Evolutionary conservation across 2,329 filamentous ascomycete species (phyloP), one percentile per base, ranked within the genome.

Genomic region (Myotisia sp.): DNA sequence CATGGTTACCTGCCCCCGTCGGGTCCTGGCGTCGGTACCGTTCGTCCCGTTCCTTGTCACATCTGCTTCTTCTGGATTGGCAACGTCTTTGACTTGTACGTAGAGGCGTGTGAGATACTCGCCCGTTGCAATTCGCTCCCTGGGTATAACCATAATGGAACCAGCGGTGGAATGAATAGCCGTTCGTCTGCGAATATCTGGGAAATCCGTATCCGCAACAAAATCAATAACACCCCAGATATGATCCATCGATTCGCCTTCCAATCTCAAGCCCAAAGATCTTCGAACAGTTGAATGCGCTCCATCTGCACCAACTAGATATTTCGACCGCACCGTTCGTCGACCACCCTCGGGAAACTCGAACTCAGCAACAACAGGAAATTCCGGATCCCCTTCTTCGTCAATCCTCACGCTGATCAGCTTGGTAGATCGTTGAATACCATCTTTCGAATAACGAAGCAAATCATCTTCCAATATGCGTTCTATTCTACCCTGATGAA

Each of bases 201-300:
- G 79, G 43, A 84, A 84, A 47, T 82, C 67, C 0, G 78, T 83
- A 48, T 71, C 65, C 14, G 80, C 73, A 2, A 82, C 74, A 21
- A 78, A 69, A 47, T 84, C 79, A 62, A 83, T 79, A 12, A 83
- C 79, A 27, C 77, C 77, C 78, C 79, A 84, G 17, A 83, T 74
- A 49, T 80, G 65, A 29, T 76, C 67, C 36, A 76, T 76, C 10
- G 76, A 76, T 47, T 82, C 77, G 40, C 76, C 81, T 22, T 72
- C 67, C 17, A 83, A 60, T 20, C 48, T 46, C 5, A 63, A 41
- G 1, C 53, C 54, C 49, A 63, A 54, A 45, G 73, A 65, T 27
- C 74, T 63, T 27, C 79, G 64, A 10, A 82, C 66, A 35, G 69
- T 71, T 0, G 78, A 82, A 40, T 71, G 68, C 2, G 78, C 74